A percentile compares a stretch with the other conserved stretches of the same genome.
Evolutionary conservation across 1,284 basidiomycete species (phyloP).

Genomic region (Vanrija sp.): DNA sequence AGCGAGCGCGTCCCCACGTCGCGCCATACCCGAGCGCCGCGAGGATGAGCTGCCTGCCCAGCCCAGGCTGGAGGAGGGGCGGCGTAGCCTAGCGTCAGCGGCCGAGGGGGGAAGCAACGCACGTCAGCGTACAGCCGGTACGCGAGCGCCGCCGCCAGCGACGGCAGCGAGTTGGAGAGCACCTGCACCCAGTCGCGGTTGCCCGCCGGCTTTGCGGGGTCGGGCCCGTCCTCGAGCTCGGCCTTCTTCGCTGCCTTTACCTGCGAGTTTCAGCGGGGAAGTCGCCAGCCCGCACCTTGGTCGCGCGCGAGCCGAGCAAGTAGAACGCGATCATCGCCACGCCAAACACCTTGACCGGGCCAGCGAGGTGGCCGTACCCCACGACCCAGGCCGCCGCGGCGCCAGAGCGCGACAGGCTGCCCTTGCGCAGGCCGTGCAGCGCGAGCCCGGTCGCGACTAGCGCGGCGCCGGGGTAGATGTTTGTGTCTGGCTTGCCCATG

Average conservation of each 20-base stretch:
- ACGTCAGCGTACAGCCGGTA: conserved; percentile 57
- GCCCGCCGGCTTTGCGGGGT: conserved; percentile 56
- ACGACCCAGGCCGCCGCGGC: conserved; percentile 70
- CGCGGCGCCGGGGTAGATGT: conserved; percentile 45
- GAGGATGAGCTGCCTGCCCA: conserved; percentile 52
- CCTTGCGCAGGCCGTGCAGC: conserved; percentile 55
- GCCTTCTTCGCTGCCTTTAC: conserved; percentile 59
- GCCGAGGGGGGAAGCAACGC: conserved; percentile 41
- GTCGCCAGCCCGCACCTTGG: conserved; percentile 61
- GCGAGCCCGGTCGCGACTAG: conserved; percentile 53
- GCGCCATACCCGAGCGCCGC: conserved; percentile 64
- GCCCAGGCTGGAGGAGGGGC: background rate
- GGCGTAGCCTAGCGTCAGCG: conserved; percentile 13
- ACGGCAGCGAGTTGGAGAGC: conserved; percentile 71
- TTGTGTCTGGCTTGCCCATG: background rate
- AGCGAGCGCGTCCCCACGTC: background rate
- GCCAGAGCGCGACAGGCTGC: conserved; percentile 47
- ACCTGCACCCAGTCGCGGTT: conserved; percentile 73
- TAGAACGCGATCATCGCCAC: conserved; percentile 75
- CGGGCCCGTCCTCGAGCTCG: conserved; percentile 70
- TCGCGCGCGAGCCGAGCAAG: conserved; percentile 73
- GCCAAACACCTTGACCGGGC: conserved; percentile 57
- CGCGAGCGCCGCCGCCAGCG: conserved; percentile 59
- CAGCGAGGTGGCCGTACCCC: conserved; percentile 54
- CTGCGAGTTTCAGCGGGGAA: conserved; percentile 18